Evolutionary conservation across 208 protist species (phyloP), one percentile per base, ranked within the genome.

Genomic region (Trypanosoma rangeli): DNA sequence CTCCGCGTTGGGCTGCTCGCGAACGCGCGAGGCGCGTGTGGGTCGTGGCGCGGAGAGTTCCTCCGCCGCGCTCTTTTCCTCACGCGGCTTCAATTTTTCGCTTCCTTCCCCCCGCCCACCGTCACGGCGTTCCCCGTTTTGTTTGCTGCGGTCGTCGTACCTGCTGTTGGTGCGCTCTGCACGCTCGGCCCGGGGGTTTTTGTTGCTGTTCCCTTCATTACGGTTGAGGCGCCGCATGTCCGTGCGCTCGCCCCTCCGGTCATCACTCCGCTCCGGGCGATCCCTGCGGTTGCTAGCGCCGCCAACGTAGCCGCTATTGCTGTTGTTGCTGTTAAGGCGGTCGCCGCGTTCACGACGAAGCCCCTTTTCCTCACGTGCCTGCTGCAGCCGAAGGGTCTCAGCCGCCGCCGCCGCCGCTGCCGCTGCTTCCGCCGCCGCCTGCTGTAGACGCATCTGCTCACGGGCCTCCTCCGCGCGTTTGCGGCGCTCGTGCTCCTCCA

Each of bases 401-500:
- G 67, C 65, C 74, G 58, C 70, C 80, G 72, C 33, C 61, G 56
- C 13, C 60, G 62, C 64, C 50, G 69, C 56, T 69, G 57, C 42
- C 71, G 57, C 28, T 57, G 65, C 70, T 83, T 83, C 35, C 3
- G 39, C n/a, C 29, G 35, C 66, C 72, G 74, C 73, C 72, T 87
- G 69, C 31, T 66, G 53, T 24, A 62, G 72, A 48, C 57, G 73
- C 57, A 55, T 4, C n/a, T 29, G 65, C 66, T 70, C 57, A 26
- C 63, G 58, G 12, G 37, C 18, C 63, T 75, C 63, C 63, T 70
- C 72, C 54, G 78, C 70, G 57, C 75, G 62, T 59, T 79, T 69
- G n/a, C 73, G 75, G 26, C 76, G 73, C 58, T 68, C 54, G 16
- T 68, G 64, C 20, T 88, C 79, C 80, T 86, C 79, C 39, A 73